These are phyloP conservation scores for Arabidopsis arenosa DNA, from an alignment of 345 rosid genomes.

Conservation along the genomic window DNA sequence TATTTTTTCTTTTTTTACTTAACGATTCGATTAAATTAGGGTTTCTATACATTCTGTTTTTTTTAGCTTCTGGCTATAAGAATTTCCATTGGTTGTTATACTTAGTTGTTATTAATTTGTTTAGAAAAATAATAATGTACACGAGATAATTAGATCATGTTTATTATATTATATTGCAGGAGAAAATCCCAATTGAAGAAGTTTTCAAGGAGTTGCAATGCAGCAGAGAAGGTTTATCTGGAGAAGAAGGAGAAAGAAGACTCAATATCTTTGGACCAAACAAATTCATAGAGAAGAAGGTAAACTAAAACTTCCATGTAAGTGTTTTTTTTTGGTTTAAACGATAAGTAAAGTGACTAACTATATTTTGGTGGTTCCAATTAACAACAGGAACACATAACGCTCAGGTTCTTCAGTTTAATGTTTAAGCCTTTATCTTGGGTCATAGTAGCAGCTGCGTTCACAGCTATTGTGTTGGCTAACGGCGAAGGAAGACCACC, in stretches of 20 bases:
- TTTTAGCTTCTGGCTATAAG: no score
- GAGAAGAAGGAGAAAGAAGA: conserved; percentile 65
- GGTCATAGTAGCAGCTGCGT: conserved; percentile 83
- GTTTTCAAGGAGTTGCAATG: conserved; percentile 87
- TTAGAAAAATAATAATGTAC: no score
- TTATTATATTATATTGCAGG: conserved; percentile 48
- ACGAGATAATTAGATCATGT: no score
- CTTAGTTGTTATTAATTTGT: neutral
- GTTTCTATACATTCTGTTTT: neutral
- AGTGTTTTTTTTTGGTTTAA: neutral
- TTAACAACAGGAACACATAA: conserved; percentile 56
- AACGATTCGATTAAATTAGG: conserved; percentile 7
- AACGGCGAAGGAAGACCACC: conserved; percentile 67
- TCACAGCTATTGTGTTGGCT: conserved; percentile 80
- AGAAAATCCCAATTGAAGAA: conserved; percentile 82
- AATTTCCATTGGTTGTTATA: neutral
- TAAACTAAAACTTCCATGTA: neutral
- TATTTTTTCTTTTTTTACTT: neutral
- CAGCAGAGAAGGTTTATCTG: conserved; percentile 61
- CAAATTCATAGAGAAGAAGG: conserved; percentile 86
- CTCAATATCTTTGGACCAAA: conserved; percentile 84
- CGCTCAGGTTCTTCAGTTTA: conserved; percentile 79
- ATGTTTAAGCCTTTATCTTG: conserved; percentile 89
- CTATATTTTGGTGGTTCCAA: neutral
- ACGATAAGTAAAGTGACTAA: neutral